Percentiles rank a stretch among this genome's conserved stretches.
These are phyloP conservation scores for Cystofilobasidium macerans DNA, from an alignment of 768 basidiomycete genomes.

Conservation along the genomic window DNA sequence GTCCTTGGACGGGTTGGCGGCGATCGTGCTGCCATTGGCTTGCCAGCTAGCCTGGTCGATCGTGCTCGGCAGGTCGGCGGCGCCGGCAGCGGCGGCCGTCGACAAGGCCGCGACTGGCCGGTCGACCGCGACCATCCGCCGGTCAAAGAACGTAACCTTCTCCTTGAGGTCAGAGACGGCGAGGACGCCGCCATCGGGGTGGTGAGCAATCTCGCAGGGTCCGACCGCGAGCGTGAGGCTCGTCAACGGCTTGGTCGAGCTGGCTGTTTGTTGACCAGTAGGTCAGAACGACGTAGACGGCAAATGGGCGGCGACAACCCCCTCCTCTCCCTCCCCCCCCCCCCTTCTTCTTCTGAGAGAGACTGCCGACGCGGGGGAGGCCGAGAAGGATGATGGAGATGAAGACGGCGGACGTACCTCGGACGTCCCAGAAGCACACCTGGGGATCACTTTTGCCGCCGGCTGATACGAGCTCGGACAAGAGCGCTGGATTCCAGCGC, in stretches of 20 bases:
- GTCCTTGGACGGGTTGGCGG: neutral
- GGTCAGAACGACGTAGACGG: too few species aligned
- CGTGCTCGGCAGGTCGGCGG: neutral
- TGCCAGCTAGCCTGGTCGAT: conserved; percentile 3
- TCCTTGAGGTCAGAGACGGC: conserved; percentile 22
- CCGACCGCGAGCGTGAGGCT: neutral
- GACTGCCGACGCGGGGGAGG: too few species aligned
- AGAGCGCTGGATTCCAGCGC: conserved; percentile 6
- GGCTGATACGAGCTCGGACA: conserved; percentile 14
- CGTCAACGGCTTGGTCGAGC: conserved; percentile 4
- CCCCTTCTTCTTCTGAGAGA: too few species aligned
- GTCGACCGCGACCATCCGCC: conserved; percentile 13
- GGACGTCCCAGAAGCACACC: conserved; percentile 14
- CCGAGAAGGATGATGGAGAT: too few species aligned
- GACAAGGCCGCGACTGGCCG: neutral
- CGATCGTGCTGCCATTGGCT: neutral
- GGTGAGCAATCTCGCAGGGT: conserved; percentile 11
- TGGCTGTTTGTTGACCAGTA: too few species aligned
- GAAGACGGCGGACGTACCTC: neutral
- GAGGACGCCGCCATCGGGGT: conserved; percentile 9
- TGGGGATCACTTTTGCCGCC: conserved; percentile 10
- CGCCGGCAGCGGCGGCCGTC: neutral
- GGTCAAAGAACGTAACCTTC: conserved; percentile 16
- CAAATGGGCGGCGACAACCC: too few species aligned
- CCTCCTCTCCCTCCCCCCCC: too few species aligned